Evolutionary conservation across 108 stramenopile genomes (phyloP).

Genomic region (Epipyxis sp.): DNA sequence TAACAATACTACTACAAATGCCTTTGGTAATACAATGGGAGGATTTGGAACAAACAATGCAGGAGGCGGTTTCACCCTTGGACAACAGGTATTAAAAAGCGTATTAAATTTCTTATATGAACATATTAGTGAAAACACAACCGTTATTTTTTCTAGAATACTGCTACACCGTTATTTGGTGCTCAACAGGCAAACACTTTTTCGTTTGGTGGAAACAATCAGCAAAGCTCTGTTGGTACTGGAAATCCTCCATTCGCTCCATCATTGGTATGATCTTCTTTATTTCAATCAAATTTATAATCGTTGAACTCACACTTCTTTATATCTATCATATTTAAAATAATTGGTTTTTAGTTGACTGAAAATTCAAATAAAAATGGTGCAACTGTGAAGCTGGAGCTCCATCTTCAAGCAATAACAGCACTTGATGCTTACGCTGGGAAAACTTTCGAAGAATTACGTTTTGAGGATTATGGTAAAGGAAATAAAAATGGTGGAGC

Average conservation of each 20-base stretch:
- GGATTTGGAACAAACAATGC: background rate
- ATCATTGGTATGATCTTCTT: background rate
- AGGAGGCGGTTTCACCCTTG: background rate
- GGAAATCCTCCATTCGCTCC: slow-evolving; percentile 11
- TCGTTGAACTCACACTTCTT: background rate
- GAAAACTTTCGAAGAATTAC: slow-evolving; percentile 82
- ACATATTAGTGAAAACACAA: background rate
- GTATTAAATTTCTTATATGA: background rate
- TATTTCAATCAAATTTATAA: background rate
- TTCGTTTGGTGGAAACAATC: background rate
- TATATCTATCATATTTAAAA: background rate
- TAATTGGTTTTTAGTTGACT: background rate
- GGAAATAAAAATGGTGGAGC: slow-evolving; percentile 65
- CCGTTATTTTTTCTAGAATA: background rate
- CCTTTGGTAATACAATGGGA: no score
- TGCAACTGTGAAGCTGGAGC: background rate
- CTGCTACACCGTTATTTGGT: background rate
- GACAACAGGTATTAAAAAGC: background rate
- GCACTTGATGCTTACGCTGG: slow-evolving; percentile 75
- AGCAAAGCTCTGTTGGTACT: background rate
- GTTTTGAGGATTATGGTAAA: slow-evolving; percentile 76
- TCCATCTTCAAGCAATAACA: slow-evolving; percentile 73
- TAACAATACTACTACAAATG: no score
- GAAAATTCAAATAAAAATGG: no score
- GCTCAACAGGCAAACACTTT: background rate